Base-by-base conservation (phyloP, 495 filamentous ascomycete genomes). In the Staphylotrichum tortipilum region DNA sequence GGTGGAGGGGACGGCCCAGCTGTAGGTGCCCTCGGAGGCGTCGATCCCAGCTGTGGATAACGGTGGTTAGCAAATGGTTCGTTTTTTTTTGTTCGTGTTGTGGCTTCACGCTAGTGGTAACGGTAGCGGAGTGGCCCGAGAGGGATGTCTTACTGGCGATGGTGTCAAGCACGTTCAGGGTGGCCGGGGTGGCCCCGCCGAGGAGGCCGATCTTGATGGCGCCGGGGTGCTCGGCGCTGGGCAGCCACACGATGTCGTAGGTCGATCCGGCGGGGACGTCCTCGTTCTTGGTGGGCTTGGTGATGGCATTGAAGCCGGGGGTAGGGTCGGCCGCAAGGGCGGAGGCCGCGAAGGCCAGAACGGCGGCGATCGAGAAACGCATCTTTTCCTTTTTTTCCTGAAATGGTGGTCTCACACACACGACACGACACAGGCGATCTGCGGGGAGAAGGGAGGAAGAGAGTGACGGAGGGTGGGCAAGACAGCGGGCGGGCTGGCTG, bases 291-390 rank as follows among this genome's bases (percentile, higher is more conserved):
- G 48, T 42, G 15, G 73, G 73, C 52, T 58, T 61, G 50, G 41
- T 55, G 45, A 75, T 50, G 49, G 62, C 59, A 52, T 70, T 65
- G 57, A 68, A 76, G 43, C 66, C 69, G 4, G 49, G 35, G 41
- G 60, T 68, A 2, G 41, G 44, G 19, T 44, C 34, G 62, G 72
- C 68, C 57, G 70, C 72, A 21, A 72, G 38, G 50, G 56, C 67
- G 38, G 61, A 56, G 57, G 54, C 56, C 56, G 67, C 71, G 47
- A 74, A 55, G 40, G 69, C 72, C 61, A 75, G 54, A 63, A 68
- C 40, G 49, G 73, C 53, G 36, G 70, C 62, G 52, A 67, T 53
- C 36, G 67, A 51, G 59, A 67, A 72, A 46, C 63, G 66, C 73
- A 76, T 76, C 43, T 68, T 76, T 49, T 2, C 47, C 24, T 41